A percentile compares a stretch with the other conserved stretches of the same genome.
Evolutionary conservation across 805 yeast genomes (phyloP).

Genomic region (Candida boleticola): DNA sequence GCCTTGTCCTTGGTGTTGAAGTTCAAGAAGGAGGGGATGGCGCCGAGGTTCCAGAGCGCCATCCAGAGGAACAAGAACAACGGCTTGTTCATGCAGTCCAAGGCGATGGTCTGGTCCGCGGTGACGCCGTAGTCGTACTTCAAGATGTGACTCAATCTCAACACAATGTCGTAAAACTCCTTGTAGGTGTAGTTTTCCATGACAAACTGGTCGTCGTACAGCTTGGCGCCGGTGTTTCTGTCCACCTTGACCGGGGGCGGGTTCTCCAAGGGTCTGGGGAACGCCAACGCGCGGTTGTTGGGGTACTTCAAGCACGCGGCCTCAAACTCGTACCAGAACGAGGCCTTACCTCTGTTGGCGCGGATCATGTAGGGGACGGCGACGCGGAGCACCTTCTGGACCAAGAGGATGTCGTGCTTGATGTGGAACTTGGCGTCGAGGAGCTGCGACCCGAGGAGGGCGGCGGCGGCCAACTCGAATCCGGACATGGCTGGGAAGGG

Average conservation of each 20-base stretch:
- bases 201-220: conserved; percentile 53
- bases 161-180: conserved; percentile 64
- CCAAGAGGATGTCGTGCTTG: conserved; percentile 53
- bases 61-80: conserved; percentile 77
- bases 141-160: conserved; percentile 65
- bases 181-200: conserved; percentile 66
- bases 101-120: conserved; percentile 65
- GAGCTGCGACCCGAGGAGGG: conserved; percentile 42
- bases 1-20: conserved; percentile 74
- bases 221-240: conserved; percentile 35
- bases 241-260: conserved; percentile 23
- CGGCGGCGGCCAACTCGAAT: conserved; percentile 43
- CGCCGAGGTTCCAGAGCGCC: conserved; percentile 89
- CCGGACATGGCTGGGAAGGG: conserved; percentile 32
- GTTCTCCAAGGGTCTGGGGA: conserved; percentile 46
- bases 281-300: conserved; percentile 59
- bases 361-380: conserved; percentile 42
- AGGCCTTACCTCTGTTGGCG: conserved; percentile 42
- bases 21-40: conserved; percentile 82
- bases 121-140: conserved; percentile 61
- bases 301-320: conserved; percentile 48
- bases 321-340: conserved; percentile 73
- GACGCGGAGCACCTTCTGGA: conserved; percentile 40
- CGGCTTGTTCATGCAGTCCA: conserved; percentile 82
- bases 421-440: conserved; percentile 47